Evolutionary conservation across 768 basidiomycete genomes (phyloP).

Genomic region (Boletales sp.): DNA sequence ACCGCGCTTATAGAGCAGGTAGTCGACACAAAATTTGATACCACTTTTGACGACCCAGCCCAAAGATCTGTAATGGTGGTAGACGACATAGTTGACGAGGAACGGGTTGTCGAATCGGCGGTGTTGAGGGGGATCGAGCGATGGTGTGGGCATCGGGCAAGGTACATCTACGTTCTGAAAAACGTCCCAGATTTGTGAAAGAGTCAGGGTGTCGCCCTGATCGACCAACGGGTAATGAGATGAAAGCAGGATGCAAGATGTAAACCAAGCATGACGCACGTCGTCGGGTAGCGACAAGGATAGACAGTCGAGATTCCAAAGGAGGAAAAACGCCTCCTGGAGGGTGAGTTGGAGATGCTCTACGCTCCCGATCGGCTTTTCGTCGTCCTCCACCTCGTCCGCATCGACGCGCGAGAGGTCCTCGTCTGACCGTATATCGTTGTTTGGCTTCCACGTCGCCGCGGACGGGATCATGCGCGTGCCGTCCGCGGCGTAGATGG

Average conservation of each 20-base stretch:
- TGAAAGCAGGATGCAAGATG: neutral
- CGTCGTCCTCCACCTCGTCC: slow-evolving; percentile 40
- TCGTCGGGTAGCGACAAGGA: slow-evolving; percentile 61
- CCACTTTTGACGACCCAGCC: slow-evolving; percentile 97
- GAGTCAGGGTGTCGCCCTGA: slow-evolving; percentile 52
- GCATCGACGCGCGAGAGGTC: slow-evolving; percentile 15
- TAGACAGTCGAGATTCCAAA: slow-evolving; percentile 82
- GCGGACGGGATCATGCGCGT: slow-evolving; percentile 63
- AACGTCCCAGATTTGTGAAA: slow-evolving; percentile 58
- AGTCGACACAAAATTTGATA: slow-evolving; percentile 97
- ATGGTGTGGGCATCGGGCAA: slow-evolving; percentile 32
- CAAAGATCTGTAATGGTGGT: slow-evolving; percentile 93
- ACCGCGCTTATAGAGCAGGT: slow-evolving; percentile 89
- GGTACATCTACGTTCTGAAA: slow-evolving; percentile 58
- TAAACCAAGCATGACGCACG: slow-evolving; percentile 39
- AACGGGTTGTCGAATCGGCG: slow-evolving; percentile 87
- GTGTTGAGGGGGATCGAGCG: slow-evolving; percentile 18
- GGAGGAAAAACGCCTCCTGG: slow-evolving; percentile 84
- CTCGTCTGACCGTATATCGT: slow-evolving; percentile 12
- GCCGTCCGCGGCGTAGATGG: slow-evolving; percentile 50
- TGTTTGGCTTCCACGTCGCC: slow-evolving; percentile 69
- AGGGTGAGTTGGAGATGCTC: slow-evolving; percentile 91
- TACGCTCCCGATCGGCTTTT: slow-evolving; percentile 61
- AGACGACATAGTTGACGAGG: slow-evolving; percentile 82
- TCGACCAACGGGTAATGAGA: neutral